phyloP scores from a whole-genome alignment of 306 rosid species.

The Quercus parvula region DNA sequence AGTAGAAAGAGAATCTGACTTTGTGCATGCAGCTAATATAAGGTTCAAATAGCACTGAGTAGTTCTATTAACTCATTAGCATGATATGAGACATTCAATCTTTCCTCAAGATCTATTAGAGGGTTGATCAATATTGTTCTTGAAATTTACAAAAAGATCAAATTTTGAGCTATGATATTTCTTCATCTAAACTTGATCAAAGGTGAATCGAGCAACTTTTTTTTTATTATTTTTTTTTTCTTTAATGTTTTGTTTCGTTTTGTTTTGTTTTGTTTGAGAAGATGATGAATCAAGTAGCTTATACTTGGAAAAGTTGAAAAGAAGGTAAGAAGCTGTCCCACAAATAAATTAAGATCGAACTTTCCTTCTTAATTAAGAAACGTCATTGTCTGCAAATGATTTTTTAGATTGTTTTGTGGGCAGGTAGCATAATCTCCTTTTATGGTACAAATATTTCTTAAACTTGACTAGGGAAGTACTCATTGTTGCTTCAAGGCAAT shows the following conservation, averaged over 20 bases:
- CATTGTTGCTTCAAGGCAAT: neutral
- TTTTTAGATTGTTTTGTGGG: constrained; percentile 40
- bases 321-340: constrained; percentile 18
- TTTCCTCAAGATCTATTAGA: too few relatives aligned
- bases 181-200: neutral
- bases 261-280: too few relatives aligned
- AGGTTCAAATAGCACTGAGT: neutral
- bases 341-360: constrained; percentile 8
- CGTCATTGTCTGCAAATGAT: constrained; percentile 29
- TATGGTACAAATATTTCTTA: constrained; percentile 24
- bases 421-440: constrained; percentile 44
- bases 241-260: neutral
- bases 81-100: too few relatives aligned
- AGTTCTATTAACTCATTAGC: neutral
- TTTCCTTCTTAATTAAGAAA: constrained; percentile 24
- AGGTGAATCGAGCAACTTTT: constrained; percentile 23
- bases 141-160: neutral
- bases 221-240: too few relatives aligned
- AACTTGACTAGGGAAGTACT: constrained; percentile 27
- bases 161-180: neutral
- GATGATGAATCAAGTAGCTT: too few relatives aligned
- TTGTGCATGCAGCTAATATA: constrained; percentile 12
- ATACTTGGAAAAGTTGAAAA: constrained; percentile 9
- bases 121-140: neutral
- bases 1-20: neutral